Percentiles rank a stretch among this genome's conserved stretches.
Evolutionary conservation across 768 basidiomycete genomes (phyloP).

Genomic region (Pholiota conissans): DNA sequence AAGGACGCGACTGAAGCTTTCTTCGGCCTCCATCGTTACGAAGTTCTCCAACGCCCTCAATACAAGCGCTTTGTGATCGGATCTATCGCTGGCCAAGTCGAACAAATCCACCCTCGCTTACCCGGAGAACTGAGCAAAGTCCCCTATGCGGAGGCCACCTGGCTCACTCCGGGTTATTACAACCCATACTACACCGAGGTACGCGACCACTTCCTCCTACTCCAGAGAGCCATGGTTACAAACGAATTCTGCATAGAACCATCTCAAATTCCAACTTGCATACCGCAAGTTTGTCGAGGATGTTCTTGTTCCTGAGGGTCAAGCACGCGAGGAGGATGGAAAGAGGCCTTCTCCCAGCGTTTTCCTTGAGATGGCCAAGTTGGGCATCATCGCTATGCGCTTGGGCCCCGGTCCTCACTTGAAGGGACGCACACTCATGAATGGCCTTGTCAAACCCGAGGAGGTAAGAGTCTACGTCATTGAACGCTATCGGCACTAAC

Average conservation of each 20-base stretch:
- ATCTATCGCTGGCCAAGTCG: constrained; percentile 61
- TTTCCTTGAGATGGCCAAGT: constrained; percentile 64
- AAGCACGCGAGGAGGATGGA: constrained; percentile 75
- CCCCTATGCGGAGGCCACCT: constrained; percentile 89
- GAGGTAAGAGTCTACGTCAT: constrained; percentile 41
- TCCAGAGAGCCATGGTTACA: constrained; percentile 31
- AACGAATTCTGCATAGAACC: constrained; percentile 36
- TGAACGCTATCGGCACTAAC: background rate
- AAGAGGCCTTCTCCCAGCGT: constrained; percentile 73
- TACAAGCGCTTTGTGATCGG: constrained; percentile 77
- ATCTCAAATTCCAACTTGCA: constrained; percentile 54
- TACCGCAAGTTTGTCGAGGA: constrained; percentile 74
- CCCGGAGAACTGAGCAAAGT: constrained; percentile 68
- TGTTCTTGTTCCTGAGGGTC: constrained; percentile 52
- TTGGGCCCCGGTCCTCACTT: constrained; percentile 86
- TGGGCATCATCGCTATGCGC: constrained; percentile 62
- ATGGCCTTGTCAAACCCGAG: constrained; percentile 74
- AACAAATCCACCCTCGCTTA: constrained; percentile 46
- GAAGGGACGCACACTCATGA: constrained; percentile 72
- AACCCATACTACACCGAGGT: constrained; percentile 77
- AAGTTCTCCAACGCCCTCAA: constrained; percentile 76
- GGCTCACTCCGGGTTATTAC: constrained; percentile 69
- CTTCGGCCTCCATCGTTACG: constrained; percentile 85
- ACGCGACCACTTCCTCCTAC: constrained; percentile 17
- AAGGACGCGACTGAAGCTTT: constrained; percentile 88